These are phyloP conservation scores for Chaetoceros tenuissimus DNA, from an alignment of 108 stramenopile genomes.

Conservation along the genomic window DNA sequence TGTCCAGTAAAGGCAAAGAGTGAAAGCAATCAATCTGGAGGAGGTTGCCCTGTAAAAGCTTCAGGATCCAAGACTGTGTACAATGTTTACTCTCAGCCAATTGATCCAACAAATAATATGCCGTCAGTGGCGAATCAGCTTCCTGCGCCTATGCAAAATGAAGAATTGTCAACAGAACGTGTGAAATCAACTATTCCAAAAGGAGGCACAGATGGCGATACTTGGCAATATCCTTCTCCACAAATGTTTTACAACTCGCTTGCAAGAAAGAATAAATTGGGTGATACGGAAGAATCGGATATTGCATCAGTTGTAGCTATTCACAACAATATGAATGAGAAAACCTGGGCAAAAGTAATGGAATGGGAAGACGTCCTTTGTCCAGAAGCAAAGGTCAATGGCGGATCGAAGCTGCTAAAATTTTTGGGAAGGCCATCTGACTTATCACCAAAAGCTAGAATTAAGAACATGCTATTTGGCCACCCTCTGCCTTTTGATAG, in stretches of 20 bases:
- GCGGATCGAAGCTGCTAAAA: constrained; percentile 48
- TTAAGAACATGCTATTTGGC: constrained; percentile 76
- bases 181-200: constrained; percentile 88
- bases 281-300: constrained; percentile 55
- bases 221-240: constrained; percentile 95
- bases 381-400: constrained; percentile 1
- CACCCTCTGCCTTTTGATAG: constrained; percentile 97
- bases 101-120: constrained; percentile 97
- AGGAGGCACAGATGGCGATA: constrained; percentile 33
- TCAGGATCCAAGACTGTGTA: constrained; percentile 29
- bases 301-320: constrained; percentile 91
- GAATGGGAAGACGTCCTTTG: constrained; percentile 86
- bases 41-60: constrained; percentile 29
- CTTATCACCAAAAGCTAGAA: constrained; percentile 84
- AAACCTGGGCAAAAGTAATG: constrained; percentile 87
- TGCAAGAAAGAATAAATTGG: constrained; percentile 88
- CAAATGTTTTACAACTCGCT: constrained; percentile 99
- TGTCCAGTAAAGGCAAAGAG: constrained; percentile 32
- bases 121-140: constrained; percentile 73
- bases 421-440: constrained; percentile 93
- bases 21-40: neutral
- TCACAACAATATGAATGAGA: constrained; percentile 99
- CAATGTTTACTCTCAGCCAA: constrained; percentile 96
- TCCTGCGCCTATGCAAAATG: constrained; percentile 47
- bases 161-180: constrained; percentile 73